Conservation (phyloP, 805 yeast species). For the Naumovozyma castellii region DNA sequence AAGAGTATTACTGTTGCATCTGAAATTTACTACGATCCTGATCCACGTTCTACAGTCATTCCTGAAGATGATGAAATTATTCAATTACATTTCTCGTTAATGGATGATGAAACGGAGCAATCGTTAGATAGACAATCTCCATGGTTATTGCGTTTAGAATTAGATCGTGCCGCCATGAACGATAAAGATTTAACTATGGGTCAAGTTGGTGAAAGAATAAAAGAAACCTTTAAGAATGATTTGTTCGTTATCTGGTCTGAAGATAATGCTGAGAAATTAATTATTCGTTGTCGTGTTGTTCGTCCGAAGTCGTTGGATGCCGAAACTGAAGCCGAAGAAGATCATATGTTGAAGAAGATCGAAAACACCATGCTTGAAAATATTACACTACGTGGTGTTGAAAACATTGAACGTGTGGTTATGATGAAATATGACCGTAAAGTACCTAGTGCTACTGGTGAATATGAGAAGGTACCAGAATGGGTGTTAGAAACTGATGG, state of each 20-base stretch:
- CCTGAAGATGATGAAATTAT: constrained; percentile 96
- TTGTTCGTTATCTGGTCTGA: constrained; percentile 97
- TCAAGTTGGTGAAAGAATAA: constrained; percentile 92
- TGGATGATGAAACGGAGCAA: constrained; percentile 94
- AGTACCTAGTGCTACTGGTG: constrained; percentile 73
- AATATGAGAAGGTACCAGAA: constrained; percentile 78
- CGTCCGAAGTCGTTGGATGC: constrained; percentile 91
- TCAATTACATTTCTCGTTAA: constrained; percentile 92
- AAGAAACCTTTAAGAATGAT: constrained; percentile 88
- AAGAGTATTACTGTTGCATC: constrained; percentile 95
- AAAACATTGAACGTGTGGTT: constrained; percentile 71
- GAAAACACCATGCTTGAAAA: constrained; percentile 95
- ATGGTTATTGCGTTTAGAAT: constrained; percentile 91
- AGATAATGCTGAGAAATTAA: constrained; percentile 93
- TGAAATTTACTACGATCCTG: constrained; percentile 96
- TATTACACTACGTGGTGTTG: constrained; percentile 90
- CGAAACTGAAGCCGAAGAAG: constrained; percentile 93
- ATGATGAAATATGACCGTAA: constrained; percentile 79
- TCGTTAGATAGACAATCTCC: constrained; percentile 93
- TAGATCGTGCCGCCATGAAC: constrained; percentile 97
- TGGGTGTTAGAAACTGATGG: constrained; percentile 99
- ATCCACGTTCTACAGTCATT: constrained; percentile 92
- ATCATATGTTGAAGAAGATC: constrained; percentile 86
- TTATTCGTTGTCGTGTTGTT: constrained; percentile 95
- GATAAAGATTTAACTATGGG: constrained; percentile 97